Percentiles rank a stretch among this genome's conserved stretches.
Conservation (phyloP, 306 rosid species). For the Clitoria ternatea region DNA sequence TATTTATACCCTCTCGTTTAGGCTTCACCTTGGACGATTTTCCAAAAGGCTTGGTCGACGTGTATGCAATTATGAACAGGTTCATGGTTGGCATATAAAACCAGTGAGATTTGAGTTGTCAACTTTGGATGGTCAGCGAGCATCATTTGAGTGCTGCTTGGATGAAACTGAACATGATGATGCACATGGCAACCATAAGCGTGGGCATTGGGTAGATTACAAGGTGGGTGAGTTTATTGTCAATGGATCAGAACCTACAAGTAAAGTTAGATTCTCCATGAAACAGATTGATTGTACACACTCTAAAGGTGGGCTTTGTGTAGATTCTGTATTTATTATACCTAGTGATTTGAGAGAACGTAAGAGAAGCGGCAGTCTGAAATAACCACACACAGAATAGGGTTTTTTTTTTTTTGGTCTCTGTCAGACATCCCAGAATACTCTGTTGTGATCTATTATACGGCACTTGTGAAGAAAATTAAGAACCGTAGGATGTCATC, state of each 20-base stretch:
- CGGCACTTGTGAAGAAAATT: conserved; percentile 30
- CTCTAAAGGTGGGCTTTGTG: conserved; percentile 93
- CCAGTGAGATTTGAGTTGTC: conserved; percentile 72
- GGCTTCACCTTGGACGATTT: conserved; percentile 87
- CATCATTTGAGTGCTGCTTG: conserved; percentile 59
- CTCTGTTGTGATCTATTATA: conserved; percentile 34
- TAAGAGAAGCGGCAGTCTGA: conserved; percentile 44
- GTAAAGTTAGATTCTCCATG: conserved; percentile 85
- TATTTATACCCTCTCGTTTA: conserved; percentile 68
- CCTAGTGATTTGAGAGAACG: conserved; percentile 65
- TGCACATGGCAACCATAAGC: conserved; percentile 54
- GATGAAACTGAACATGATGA: conserved; percentile 54
- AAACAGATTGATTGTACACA: conserved; percentile 97
- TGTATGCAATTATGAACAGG: conserved; percentile 71
- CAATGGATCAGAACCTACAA: conserved; percentile 47
- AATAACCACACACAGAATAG: conserved; percentile 28
- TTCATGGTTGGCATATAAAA: conserved; percentile 90
- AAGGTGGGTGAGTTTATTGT: conserved; percentile 92
- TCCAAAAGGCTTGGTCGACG: conserved; percentile 81
- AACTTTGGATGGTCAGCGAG: conserved; percentile 71
- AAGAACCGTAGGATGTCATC: conserved; percentile 31
- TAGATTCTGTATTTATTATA: conserved; percentile 80
- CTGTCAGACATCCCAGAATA: conserved; percentile 24
- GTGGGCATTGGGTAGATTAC: conserved; percentile 90
- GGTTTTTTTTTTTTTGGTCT: conserved; percentile 23